Evolutionary conservation across 768 basidiomycete genomes (phyloP), one percentile per base, ranked within the genome.

Genomic region (Saitozyma podzolica): DNA sequence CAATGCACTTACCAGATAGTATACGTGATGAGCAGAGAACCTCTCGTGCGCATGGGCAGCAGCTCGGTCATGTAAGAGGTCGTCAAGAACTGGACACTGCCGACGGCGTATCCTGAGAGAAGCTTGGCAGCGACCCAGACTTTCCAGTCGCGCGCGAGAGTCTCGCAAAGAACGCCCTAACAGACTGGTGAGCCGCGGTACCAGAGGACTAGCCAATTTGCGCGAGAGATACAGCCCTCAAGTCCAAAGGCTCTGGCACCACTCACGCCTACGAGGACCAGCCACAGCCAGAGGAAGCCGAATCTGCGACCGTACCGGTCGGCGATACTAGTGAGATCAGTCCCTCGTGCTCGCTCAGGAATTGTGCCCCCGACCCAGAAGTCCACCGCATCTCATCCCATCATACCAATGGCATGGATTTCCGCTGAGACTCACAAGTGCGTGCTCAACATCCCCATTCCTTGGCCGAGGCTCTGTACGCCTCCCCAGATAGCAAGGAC

Each of bases 251-350:
- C 29, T 29, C 29, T 29, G 29, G 29, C 29, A 48, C 19, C 14
- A 48, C 61, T 19, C 13, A 58, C 63, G 41, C 59, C 49, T 11
- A 70, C 54, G 29, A 69, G 68, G 6, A 52, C 56, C 8, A 56
- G 16, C 70, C 70, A 72, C 1, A 72, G 43, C 10, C 49, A 43
- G 59, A 70, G 72, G 53, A 75, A 70, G 10, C 63, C 61, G 4
- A 49, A 49, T 49, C 70, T 75, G 41, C 73, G 64, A 10, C 73
- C 73, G 49, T 63, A 72, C 16, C 63, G 45, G 43, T 72, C 70
- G 52, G 70, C 68, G 40, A 75, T 53, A 49, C 68, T 70, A 47
- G 37, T 29, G 29, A 19, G 19, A n/a, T 41, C 40, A n/a, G n/a
- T 19, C 41, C 17, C 59, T 48, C 13, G 17, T 48, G 17, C 47